These are phyloP conservation scores for Aaosphaeria arxii DNA, from an alignment of 2,329 filamentous ascomycete genomes.

Conservation along the genomic window DNA sequence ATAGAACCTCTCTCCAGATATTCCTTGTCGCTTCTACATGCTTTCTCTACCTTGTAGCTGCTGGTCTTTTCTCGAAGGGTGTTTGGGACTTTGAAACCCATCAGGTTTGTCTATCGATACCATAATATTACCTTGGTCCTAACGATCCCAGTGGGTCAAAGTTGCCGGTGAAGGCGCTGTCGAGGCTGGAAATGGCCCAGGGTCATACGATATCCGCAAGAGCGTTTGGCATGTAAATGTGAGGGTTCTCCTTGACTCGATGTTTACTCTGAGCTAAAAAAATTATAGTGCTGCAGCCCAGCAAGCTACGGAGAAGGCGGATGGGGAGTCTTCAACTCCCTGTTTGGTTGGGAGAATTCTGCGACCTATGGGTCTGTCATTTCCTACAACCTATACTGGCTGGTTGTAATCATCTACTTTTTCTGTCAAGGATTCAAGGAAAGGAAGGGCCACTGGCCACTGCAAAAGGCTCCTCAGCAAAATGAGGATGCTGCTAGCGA, in stretches of 20 bases:
- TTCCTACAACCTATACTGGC: slow-evolving; percentile 88
- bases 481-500: background rate
- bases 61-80: slow-evolving; percentile 73
- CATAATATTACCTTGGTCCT: background rate
- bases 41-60: slow-evolving; percentile 79
- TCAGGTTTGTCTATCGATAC: slow-evolving; percentile 22
- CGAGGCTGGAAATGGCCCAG: slow-evolving; percentile 64
- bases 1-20: slow-evolving; percentile 64
- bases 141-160: slow-evolving; percentile 57
- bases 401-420: slow-evolving; percentile 67
- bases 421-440: slow-evolving; percentile 66
- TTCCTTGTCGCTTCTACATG: slow-evolving; percentile 83
- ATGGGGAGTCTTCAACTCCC: slow-evolving; percentile 84
- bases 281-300: slow-evolving; percentile 69
- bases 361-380: slow-evolving; percentile 85
- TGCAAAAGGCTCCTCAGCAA: slow-evolving; percentile 30
- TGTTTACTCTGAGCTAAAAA: background rate
- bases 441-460: slow-evolving; percentile 48
- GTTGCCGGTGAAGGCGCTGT: slow-evolving; percentile 61
- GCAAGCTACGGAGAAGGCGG: slow-evolving; percentile 66
- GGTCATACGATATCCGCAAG: slow-evolving; percentile 74
- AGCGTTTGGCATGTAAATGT: slow-evolving; percentile 82
- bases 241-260: slow-evolving; percentile 31
- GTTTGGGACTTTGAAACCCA: slow-evolving; percentile 74
- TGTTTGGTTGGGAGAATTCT: slow-evolving; percentile 85